Evolutionary conservation across 805 yeast genomes (phyloP), one percentile per base, ranked within the genome.

Genomic region (Vanderwaltozyma verrucispora): DNA sequence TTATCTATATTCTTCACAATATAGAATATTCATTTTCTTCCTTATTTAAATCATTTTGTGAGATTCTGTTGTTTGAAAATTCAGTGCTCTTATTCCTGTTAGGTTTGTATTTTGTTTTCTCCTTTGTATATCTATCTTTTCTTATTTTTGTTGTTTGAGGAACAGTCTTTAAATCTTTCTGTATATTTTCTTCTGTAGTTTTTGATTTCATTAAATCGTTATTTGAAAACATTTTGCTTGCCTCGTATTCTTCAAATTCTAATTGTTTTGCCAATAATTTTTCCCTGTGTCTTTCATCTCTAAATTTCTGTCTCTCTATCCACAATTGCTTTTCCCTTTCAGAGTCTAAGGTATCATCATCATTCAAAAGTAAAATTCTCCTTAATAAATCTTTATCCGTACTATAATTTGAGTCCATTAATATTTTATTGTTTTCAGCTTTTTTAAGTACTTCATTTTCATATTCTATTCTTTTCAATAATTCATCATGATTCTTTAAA

Each of bases 171-270:
- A 18, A 20, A 23, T 30, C 15, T n/a, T 8, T 21, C 5, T 29
- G 23, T 11, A 12, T 5, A 5, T n/a, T 5, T 14, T 16, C 5
- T n/a, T n/a, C n/a, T n/a, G n/a, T n/a, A n/a, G n/a, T n/a, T n/a
- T n/a, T n/a, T 20, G 30, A 15, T 2, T 34, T 31, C 2, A 34
- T 15, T 13, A 20, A 19, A 3, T 23, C n/a, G 23, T 37, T 15
- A 13, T 19, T 30, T 12, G 28, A 25, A 12, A 15, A n/a, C 11
- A 51, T 28, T 37, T 44, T 53, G 10, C 43, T 47, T 15, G 40
- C 40, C 35, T 54, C 55, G 24, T 46, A 39, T 19, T 50, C 53
- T 37, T 59, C 62, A 12, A 49, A 14, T 35, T 48, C 53, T 28
- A 42, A 21, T 38, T 59, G 63, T 26, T 45, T 48, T 5, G 46